phyloP scores from a whole-genome alignment of 768 basidiomycete species.

The Calocybe gangraenosa region DNA sequence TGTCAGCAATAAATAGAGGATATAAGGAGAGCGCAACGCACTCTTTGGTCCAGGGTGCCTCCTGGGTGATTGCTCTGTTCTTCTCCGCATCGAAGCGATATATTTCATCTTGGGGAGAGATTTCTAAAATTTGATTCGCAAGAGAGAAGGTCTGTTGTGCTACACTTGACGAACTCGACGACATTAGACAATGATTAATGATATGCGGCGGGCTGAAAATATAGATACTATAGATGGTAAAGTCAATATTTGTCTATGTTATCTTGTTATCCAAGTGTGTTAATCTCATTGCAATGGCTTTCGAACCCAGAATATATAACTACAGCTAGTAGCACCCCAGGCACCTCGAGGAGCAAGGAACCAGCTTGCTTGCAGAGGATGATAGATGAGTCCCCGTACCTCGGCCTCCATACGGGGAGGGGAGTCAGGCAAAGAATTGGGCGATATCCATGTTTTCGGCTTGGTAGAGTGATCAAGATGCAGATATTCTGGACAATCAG shows the following conservation, averaged over 20 bases:
- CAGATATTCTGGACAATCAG: slow-evolving; percentile 1
- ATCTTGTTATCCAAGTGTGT: neutral
- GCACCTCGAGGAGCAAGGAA: slow-evolving; percentile 57
- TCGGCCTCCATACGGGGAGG: slow-evolving; percentile 70
- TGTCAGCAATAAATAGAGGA: neutral
- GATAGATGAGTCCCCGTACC: slow-evolving; percentile 72
- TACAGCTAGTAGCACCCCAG: slow-evolving; percentile 55
- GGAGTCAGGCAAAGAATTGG: slow-evolving; percentile 36
- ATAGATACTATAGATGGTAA: too few species aligned
- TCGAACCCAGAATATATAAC: slow-evolving; percentile 87
- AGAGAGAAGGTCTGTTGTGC: slow-evolving; percentile 74
- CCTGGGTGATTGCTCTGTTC: slow-evolving; percentile 61
- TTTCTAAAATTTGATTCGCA: slow-evolving; percentile 62
- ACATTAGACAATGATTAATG: slow-evolving; percentile 14
- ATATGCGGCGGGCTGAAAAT: neutral
- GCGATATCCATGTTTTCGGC: slow-evolving; percentile 56
- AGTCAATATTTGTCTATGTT: slow-evolving; percentile 4
- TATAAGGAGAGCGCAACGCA: slow-evolving; percentile 31
- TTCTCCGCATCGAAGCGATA: slow-evolving; percentile 69
- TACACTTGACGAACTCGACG: slow-evolving; percentile 38
- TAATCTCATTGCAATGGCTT: slow-evolving; percentile 39
- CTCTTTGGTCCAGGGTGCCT: slow-evolving; percentile 87
- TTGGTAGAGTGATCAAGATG: slow-evolving; percentile 10
- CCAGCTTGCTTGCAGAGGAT: slow-evolving; percentile 71
- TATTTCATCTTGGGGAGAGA: slow-evolving; percentile 76